Conservation (phyloP, 805 yeast genomes). For the Saccharomycopsis sp. region DNA sequence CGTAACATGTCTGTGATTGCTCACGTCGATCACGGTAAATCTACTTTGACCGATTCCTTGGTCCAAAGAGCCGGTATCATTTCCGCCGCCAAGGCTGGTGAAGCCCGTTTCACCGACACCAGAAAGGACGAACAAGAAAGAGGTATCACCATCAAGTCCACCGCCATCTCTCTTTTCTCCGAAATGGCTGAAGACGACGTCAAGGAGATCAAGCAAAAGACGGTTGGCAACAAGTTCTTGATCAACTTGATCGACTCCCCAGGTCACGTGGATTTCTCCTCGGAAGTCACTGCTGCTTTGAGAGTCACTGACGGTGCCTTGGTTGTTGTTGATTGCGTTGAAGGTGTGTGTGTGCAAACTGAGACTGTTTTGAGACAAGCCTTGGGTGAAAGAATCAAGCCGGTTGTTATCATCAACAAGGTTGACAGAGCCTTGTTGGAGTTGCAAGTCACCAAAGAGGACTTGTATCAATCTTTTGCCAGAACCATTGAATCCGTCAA, state of each 20-base stretch:
- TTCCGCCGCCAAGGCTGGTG: conserved; percentile 99
- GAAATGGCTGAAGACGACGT: conserved; percentile 79
- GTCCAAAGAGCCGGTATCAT: conserved; percentile 99
- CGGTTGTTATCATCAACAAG: conserved; percentile 97
- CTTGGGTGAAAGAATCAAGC: conserved; percentile 98
- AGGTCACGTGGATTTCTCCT: conserved; percentile 99
- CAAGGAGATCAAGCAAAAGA: conserved; percentile 78
- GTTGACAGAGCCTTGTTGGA: conserved; percentile 99
- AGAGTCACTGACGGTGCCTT: conserved; percentile 99
- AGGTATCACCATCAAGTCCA: conserved; percentile 99
- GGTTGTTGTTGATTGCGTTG: conserved; percentile 98
- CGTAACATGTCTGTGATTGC: conserved; percentile 99
- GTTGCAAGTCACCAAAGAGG: conserved; percentile 98
- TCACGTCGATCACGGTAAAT: conserved; percentile 99
- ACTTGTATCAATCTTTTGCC: conserved; percentile 93
- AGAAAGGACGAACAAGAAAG: conserved; percentile 99
- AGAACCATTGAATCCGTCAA: conserved; percentile 99
- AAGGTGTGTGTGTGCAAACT: conserved; percentile 99
- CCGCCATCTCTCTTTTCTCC: conserved; percentile 94
- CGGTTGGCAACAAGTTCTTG: conserved; percentile 89
- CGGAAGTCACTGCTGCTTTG: conserved; percentile 99
- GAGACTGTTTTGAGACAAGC: conserved; percentile 99
- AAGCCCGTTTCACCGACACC: conserved; percentile 99
- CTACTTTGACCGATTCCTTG: conserved; percentile 97
- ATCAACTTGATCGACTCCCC: conserved; percentile 98